Evolutionary conservation across 768 basidiomycete genomes (phyloP).

Genomic region (Pleurotus platypus): DNA sequence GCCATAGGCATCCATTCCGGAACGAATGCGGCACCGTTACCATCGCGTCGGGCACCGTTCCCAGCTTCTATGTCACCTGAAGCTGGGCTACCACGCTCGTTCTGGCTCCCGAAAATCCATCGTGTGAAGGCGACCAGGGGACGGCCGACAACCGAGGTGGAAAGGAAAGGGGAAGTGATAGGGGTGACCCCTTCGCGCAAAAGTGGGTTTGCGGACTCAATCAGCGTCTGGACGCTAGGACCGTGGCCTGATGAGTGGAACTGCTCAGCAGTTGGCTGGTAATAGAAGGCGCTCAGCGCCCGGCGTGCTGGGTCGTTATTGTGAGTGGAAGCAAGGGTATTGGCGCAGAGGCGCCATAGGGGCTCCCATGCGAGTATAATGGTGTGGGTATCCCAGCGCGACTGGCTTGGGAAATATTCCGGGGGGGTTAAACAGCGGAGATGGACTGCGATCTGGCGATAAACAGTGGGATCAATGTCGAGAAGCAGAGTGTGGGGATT

Average conservation of each 20-base stretch:
- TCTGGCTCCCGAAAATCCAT: not conserved
- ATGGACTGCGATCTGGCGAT: not conserved
- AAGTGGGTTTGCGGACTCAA: not conserved
- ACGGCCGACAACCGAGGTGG: not conserved
- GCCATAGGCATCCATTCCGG: slow-evolving; percentile 2
- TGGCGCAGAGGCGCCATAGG: slow-evolving; percentile 48
- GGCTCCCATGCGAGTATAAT: slow-evolving; percentile 5
- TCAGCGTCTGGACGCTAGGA: not conserved
- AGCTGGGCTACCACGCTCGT: not conserved
- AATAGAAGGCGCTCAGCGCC: not conserved
- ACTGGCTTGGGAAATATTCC: slow-evolving; percentile 38
- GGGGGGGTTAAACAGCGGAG: not conserved
- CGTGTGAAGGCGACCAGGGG: not conserved
- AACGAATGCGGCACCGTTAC: not conserved
- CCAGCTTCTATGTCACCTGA: not conserved
- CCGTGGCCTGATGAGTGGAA: not conserved
- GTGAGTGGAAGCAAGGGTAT: slow-evolving; percentile 79
- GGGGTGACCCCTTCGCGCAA: not conserved
- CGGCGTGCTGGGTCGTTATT: slow-evolving; percentile 11
- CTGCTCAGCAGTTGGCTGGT: not conserved
- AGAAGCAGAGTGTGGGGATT: not conserved
- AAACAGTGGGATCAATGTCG: not conserved
- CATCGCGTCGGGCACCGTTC: not conserved
- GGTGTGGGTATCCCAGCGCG: not conserved
- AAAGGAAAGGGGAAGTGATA: not conserved